Base-by-base conservation (phyloP, 306 rosid species). In the Glycine tomentella region DNA sequence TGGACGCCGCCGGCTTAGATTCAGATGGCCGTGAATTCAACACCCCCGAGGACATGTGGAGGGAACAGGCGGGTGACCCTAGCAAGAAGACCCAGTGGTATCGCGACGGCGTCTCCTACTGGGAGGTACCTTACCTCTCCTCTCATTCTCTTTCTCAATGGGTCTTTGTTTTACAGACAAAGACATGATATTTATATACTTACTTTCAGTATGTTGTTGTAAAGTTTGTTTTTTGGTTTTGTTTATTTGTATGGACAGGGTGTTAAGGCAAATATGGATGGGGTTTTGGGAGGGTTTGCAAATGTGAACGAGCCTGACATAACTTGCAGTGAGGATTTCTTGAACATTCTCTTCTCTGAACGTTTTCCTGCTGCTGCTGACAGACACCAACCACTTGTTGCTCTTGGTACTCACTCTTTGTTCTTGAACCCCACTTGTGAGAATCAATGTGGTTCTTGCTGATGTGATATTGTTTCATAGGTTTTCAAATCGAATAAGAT, bases 31-130 rank as follows among this genome's bases (percentile, higher is more conserved):
- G 94, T 16, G 77, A 90, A 31, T 95, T 90, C 86, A 65, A 69
- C 48, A 91, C 75, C 66, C 92, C 96, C 53, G 92, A 86, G 33
- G 97, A 93, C 82, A 95, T 95, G 99, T 95, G 99, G 99, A 84
- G 16, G 9, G 99, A 95, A 72, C 90, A 93, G 49, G 84, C 83
- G 36, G 98, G 99, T 14, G 91, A 95, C 78, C 50, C 82, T 17
- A 80, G 76, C 83, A 95, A 87, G 86, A 90, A 89, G 84, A 90
- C 87, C 3, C 81, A 87, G 7, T 95, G 99, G 98, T 95, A 95
- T 77, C 85, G 86, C 31, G 77, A 90, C 16, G 99, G 99, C 62
- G 90, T 95, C 61, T 94, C 95, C 52, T 95, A 95, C 79, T 95
- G 99, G 99, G 87, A 95, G 89, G 97, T 88, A 80, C 34, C n/a